Evolutionary conservation across 75 land plant species (phyloP).

Genomic region (Selaginella moellendorffii): DNA sequence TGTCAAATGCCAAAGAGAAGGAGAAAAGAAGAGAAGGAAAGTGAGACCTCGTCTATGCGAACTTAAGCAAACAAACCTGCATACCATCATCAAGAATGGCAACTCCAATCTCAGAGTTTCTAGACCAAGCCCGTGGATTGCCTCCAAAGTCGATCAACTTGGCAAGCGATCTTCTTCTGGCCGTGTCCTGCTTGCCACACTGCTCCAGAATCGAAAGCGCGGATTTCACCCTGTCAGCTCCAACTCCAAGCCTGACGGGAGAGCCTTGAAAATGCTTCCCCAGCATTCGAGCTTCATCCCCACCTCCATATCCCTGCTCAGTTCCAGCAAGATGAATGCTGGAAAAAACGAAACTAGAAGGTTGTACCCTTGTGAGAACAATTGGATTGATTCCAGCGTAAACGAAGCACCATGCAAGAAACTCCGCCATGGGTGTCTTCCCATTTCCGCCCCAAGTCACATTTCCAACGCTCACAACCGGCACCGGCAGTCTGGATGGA

Average conservation of each 20-base stretch:
- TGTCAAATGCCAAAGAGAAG: no score
- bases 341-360: no score
- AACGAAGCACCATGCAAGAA: conserved; percentile 34
- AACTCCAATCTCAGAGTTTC: conserved; percentile 35
- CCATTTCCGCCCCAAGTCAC: conserved; percentile 99
- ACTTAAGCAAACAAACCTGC: conserved; percentile 60
- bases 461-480: conserved; percentile 93
- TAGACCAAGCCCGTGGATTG: neutral
- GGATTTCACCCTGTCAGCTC: conserved; percentile 43
- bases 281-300: conserved; percentile 80
- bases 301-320: conserved; percentile 83
- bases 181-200: conserved; percentile 23
- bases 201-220: conserved; percentile 33
- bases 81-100: conserved; percentile 89
- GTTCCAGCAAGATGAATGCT: neutral
- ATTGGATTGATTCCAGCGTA: conserved; percentile 50
- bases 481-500: conserved; percentile 57
- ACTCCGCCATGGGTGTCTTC: conserved; percentile 96
- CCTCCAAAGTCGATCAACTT: neutral
- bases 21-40: neutral
- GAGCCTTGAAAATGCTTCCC: conserved; percentile 43
- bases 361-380: conserved; percentile 79
- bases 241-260: conserved; percentile 51
- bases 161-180: neutral
- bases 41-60: neutral